Evolutionary conservation across 305 asterid genomes (phyloP).

Genomic region (Fraxinus velutina): DNA sequence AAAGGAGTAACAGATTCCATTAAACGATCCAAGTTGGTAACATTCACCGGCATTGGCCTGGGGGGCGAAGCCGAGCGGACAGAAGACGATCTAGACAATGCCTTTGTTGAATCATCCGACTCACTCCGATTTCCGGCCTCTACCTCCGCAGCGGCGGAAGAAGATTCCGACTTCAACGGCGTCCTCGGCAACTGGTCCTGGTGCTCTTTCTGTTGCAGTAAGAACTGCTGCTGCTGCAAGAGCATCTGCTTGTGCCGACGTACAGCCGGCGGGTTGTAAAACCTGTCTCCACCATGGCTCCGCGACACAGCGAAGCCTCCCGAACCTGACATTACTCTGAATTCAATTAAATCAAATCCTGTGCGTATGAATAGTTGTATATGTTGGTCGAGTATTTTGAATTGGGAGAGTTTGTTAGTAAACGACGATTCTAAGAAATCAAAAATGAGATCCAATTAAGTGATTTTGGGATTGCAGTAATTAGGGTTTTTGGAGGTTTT

Average conservation of each 20-base stretch:
- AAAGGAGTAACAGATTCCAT: slow-evolving; percentile 63
- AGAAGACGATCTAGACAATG: slow-evolving; percentile 48
- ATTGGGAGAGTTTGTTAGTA: neutral
- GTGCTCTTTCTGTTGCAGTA: slow-evolving; percentile 15
- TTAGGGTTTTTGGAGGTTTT: slow-evolving; percentile 9
- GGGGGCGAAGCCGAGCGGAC: neutral
- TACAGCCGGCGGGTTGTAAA: slow-evolving; percentile 54
- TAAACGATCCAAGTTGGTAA: slow-evolving; percentile 66
- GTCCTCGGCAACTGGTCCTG: slow-evolving; percentile 21
- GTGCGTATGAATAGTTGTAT: neutral
- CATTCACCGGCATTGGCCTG: slow-evolving; percentile 7
- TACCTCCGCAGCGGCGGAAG: slow-evolving; percentile 8
- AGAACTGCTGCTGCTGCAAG: slow-evolving; percentile 27
- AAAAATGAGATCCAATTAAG: neutral
- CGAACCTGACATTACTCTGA: slow-evolving; percentile 48
- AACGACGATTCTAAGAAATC: neutral
- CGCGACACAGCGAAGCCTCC: slow-evolving; percentile 62
- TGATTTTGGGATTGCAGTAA: neutral
- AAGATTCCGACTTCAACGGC: slow-evolving; percentile 31
- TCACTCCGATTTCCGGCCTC: slow-evolving; percentile 34
- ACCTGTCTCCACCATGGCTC: slow-evolving; percentile 53
- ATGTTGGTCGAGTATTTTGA: neutral
- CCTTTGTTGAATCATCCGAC: slow-evolving; percentile 32
- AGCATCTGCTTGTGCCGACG: slow-evolving; percentile 48
- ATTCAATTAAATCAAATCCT: neutral